These are phyloP conservation scores for Alnus rubra DNA, from an alignment of 306 rosid genomes.

Conservation along the genomic window DNA sequence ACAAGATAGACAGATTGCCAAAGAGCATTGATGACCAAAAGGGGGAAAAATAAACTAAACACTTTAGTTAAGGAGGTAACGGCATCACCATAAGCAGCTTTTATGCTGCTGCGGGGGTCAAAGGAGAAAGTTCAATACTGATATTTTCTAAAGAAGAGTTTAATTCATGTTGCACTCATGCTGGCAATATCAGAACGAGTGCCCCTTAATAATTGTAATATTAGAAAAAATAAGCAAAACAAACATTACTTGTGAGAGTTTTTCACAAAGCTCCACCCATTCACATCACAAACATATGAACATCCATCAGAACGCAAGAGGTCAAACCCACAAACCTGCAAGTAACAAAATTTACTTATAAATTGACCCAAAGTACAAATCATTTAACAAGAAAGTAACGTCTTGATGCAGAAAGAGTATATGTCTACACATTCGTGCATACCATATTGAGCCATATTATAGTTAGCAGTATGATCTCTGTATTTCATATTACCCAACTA, in stretches of 20 bases:
- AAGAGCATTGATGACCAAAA: too few relatives aligned
- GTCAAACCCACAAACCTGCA: slow-evolving; percentile 99
- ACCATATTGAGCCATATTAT: background rate
- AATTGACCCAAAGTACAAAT: slow-evolving; percentile 21
- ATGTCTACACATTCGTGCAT: background rate
- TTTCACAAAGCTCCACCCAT: slow-evolving; percentile 99
- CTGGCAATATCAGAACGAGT: slow-evolving; percentile 12
- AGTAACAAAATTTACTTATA: slow-evolving; percentile 27
- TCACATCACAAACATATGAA: slow-evolving; percentile 97
- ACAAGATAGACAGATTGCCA: too few relatives aligned
- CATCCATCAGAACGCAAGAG: slow-evolving; percentile 92
- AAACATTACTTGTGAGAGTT: slow-evolving; percentile 84
- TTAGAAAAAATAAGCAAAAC: background rate
- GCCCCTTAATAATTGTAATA: slow-evolving; percentile 21
- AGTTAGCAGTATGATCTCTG: background rate
- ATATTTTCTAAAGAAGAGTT: background rate
- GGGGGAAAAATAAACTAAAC: too few relatives aligned
- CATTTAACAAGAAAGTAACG: background rate
- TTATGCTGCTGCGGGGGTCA: too few relatives aligned
- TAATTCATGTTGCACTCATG: slow-evolving; percentile 25
- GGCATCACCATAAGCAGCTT: too few relatives aligned
- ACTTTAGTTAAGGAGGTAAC: too few relatives aligned
- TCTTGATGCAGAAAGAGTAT: background rate
- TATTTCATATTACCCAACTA: background rate
- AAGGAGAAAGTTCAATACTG: background rate